Conservation (phyloP, 768 basidiomycete genomes). For the Ramaria rubella region DNA sequence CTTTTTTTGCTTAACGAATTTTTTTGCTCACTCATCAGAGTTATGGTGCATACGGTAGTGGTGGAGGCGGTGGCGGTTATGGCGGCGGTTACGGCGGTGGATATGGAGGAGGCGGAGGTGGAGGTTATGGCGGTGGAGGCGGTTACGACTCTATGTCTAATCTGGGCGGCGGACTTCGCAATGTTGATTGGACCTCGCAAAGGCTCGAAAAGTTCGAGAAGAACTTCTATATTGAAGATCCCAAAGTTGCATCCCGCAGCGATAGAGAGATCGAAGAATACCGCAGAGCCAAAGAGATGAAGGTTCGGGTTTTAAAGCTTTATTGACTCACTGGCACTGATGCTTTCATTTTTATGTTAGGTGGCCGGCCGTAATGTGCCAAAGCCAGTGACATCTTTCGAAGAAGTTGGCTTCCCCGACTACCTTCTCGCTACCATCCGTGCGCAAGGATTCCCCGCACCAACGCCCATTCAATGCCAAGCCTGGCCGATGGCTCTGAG, state of each 20-base stretch:
- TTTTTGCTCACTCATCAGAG: constrained; percentile 13
- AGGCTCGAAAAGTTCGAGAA: constrained; percentile 89
- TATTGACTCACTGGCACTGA: background rate
- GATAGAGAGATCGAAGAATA: constrained; percentile 90
- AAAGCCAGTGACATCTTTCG: constrained; percentile 84
- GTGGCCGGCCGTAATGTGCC: constrained; percentile 86
- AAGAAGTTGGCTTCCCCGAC: constrained; percentile 94
- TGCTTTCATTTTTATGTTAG: constrained; percentile 39
- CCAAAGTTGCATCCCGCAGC: constrained; percentile 64
- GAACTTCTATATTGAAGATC: constrained; percentile 94
- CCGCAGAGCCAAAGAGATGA: constrained; percentile 77
- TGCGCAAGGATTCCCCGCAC: constrained; percentile 85
- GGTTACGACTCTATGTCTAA: constrained; percentile 63
- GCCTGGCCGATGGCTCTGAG: constrained; percentile 99
- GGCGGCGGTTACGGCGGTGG: constrained; percentile 30
- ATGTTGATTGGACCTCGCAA: constrained; percentile 75
- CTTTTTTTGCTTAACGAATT: background rate
- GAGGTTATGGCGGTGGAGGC: constrained; percentile 48
- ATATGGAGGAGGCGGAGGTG: constrained; percentile 44
- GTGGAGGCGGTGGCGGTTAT: constrained; percentile 28
- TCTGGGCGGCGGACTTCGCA: constrained; percentile 75
- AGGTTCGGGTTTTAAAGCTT: constrained; percentile 35
- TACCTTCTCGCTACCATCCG: constrained; percentile 92
- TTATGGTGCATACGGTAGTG: constrained; percentile 27
- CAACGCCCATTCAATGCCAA: constrained; percentile 97